A percentile compares a stretch with the other conserved stretches of the same genome.
Evolutionary conservation across 1,284 basidiomycete genomes (phyloP).

Genomic region (Bjerkandera adusta): DNA sequence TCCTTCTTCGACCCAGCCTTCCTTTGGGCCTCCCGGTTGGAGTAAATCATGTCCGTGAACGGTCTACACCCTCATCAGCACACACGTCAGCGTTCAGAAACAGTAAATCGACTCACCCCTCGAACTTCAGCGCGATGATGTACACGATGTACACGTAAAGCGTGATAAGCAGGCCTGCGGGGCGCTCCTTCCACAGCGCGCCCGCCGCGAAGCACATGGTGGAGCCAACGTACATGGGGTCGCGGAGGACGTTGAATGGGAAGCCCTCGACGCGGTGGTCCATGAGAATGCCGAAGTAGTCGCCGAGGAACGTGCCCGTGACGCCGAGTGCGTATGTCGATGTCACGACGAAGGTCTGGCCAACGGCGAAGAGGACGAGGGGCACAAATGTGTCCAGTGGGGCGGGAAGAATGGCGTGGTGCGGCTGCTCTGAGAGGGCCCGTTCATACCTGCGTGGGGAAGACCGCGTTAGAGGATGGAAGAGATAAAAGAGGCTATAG

Average conservation of each 20-base stretch:
- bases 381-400: slow-evolving; percentile 65
- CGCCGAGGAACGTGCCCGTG: slow-evolving; percentile 93
- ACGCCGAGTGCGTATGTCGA: slow-evolving; percentile 92
- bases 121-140: slow-evolving; percentile 77
- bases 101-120: slow-evolving; percentile 63
- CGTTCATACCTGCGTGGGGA: slow-evolving; percentile 55
- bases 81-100: slow-evolving; percentile 8
- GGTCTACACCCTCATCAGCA: slow-evolving; percentile 43
- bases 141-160: slow-evolving; percentile 83
- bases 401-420: slow-evolving; percentile 51
- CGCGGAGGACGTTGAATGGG: slow-evolving; percentile 91
- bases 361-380: slow-evolving; percentile 61
- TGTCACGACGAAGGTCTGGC: slow-evolving; percentile 82
- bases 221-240: slow-evolving; percentile 97
- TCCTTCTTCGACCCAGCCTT: slow-evolving; percentile 31
- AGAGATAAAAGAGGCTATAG: slow-evolving; percentile 2
- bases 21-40: slow-evolving; percentile 43
- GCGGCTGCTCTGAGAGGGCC: slow-evolving; percentile 75
- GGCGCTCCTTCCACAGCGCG: slow-evolving; percentile 84
- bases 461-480: neutral
- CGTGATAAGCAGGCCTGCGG: slow-evolving; percentile 76
- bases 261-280: slow-evolving; percentile 84
- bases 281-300: slow-evolving; percentile 99
- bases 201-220: slow-evolving; percentile 84
- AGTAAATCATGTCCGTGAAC: slow-evolving; percentile 83